Conservation (phyloP, 805 yeast species). For the Ogataea nakhonphanomensis region DNA sequence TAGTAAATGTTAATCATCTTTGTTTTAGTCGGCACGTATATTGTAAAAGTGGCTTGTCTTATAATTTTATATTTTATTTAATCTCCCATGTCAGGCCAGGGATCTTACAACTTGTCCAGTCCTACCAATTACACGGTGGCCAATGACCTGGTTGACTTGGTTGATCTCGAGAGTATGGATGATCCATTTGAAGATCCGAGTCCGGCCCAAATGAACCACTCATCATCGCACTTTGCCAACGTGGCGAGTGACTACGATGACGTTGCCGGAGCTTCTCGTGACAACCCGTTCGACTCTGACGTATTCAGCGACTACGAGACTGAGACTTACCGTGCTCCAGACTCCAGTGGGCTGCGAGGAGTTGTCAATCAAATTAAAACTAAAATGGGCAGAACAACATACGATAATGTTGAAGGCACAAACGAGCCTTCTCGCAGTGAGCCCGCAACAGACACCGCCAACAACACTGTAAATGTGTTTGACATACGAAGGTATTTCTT, state of each 20-base stretch:
- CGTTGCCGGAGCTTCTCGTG: conserved; percentile 2
- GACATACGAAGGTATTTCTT: conserved; percentile 29
- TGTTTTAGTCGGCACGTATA: not conserved
- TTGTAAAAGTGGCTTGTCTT: not conserved
- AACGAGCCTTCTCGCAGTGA: conserved; percentile 1
- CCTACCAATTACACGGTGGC: conserved; percentile 2
- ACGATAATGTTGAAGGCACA: conserved; percentile 20
- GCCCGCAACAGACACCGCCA: conserved; percentile 20
- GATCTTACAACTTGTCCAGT: conserved; percentile 1
- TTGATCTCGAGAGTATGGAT: conserved; percentile 6
- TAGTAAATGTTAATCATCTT: not conserved
- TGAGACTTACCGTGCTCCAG: conserved; percentile 3
- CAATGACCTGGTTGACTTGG: conserved; percentile 6
- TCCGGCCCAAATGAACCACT: not conserved
- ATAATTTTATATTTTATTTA: not conserved
- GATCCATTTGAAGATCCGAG: conserved; percentile 7
- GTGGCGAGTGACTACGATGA: conserved; percentile 6
- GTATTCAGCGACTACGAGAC: conserved; percentile 9
- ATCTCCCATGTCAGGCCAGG: conserved; percentile 7
- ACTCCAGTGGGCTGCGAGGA: conserved; percentile 26
- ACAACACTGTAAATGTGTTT: conserved; percentile 24
- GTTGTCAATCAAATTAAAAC: conserved; percentile 28
- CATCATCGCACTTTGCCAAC: conserved; percentile 5
- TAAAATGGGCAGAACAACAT: conserved; percentile 26
- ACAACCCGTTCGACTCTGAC: conserved; percentile 12